phyloP scores from a whole-genome alignment of 2,329 filamentous ascomycete species.

The Claviceps pazoutovae region DNA sequence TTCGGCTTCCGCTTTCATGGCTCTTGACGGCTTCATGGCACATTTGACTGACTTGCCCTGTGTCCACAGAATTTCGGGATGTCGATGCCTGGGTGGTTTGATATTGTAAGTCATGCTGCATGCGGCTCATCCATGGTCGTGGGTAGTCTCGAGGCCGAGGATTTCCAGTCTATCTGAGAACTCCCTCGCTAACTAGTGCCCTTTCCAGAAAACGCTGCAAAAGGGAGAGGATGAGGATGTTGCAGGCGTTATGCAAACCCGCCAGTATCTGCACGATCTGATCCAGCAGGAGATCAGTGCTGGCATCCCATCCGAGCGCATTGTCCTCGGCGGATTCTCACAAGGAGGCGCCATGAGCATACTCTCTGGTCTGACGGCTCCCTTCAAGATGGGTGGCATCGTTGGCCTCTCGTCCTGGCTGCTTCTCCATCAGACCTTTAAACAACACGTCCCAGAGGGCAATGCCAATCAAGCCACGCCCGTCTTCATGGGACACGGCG shows the following conservation, averaged over 20 bases:
- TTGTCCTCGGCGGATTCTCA: slow-evolving; percentile 72
- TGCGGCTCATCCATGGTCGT: background rate
- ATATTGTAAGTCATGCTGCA: slow-evolving; percentile 42
- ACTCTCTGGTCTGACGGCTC: slow-evolving; percentile 59
- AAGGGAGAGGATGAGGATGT: slow-evolving; percentile 43
- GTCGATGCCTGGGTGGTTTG: slow-evolving; percentile 79
- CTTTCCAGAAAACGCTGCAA: slow-evolving; percentile 19
- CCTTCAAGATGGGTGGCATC: slow-evolving; percentile 65
- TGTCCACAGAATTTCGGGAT: slow-evolving; percentile 54
- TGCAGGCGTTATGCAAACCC: slow-evolving; percentile 43
- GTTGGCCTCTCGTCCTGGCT: slow-evolving; percentile 74
- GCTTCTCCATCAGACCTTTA: slow-evolving; percentile 40
- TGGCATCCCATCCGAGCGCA: slow-evolving; percentile 65
- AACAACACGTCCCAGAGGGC: slow-evolving; percentile 20
- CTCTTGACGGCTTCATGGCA: background rate
- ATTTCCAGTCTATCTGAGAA: background rate
- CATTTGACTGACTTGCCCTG: background rate
- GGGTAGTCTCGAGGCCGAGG: background rate
- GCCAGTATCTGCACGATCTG: slow-evolving; percentile 60
- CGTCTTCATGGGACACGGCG: slow-evolving; percentile 84
- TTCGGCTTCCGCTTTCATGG: slow-evolving; percentile 11
- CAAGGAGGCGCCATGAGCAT: slow-evolving; percentile 79
- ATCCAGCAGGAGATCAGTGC: slow-evolving; percentile 67
- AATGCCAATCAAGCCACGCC: slow-evolving; percentile 53
- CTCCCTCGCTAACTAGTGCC: background rate